phyloP scores from a whole-genome alignment of 805 yeast species.

The Cyberlindnera sargentensis region DNA sequence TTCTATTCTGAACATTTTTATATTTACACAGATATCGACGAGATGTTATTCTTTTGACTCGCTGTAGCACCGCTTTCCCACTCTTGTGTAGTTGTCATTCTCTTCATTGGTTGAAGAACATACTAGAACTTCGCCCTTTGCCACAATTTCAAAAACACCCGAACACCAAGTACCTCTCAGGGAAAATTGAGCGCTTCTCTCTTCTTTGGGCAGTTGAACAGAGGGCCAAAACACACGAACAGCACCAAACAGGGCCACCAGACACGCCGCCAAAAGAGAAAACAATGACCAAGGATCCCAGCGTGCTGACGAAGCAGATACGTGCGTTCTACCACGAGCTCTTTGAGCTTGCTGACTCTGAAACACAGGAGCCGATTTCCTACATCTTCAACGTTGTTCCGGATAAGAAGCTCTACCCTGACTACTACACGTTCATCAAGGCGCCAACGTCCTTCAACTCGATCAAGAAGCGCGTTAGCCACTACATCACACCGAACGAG shows the following conservation, averaged over 20 bases:
- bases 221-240: background rate
- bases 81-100: too few species aligned
- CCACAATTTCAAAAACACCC: background rate
- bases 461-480: constrained; percentile 50
- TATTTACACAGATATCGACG: too few species aligned
- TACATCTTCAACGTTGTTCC: constrained; percentile 70
- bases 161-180: background rate
- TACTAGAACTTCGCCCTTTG: too few species aligned
- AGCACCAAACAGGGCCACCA: background rate
- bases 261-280: background rate
- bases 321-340: constrained; percentile 30
- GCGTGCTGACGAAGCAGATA: constrained; percentile 18
- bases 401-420: constrained; percentile 55
- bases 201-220: too few species aligned
- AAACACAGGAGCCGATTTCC: constrained; percentile 35
- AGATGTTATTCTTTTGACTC: background rate
- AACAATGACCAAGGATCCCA: constrained; percentile 13
- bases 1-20: background rate
- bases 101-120: too few species aligned
- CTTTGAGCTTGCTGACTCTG: constrained; percentile 32
- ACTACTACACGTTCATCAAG: constrained; percentile 71
- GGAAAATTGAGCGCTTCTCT: too few species aligned
- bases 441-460: constrained; percentile 79
- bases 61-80: too few species aligned
- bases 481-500: constrained; percentile 55